Evolutionary conservation across 768 basidiomycete genomes (phyloP).

Genomic region (Suillus hirtellus): DNA sequence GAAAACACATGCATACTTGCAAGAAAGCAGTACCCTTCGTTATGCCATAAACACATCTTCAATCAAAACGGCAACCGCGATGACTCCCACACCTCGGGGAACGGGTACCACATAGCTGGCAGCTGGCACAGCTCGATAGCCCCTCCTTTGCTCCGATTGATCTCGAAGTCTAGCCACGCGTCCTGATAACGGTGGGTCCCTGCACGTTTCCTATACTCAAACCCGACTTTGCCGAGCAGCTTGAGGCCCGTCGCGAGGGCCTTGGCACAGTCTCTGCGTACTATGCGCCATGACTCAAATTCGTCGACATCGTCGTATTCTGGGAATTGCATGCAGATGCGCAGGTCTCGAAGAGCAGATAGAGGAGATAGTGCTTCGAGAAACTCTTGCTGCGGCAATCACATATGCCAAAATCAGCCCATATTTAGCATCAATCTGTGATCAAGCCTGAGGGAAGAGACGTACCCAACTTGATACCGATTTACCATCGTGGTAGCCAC

Average conservation of each 20-base stretch:
- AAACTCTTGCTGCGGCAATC: conserved; percentile 36
- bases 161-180: conserved; percentile 36
- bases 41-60: background rate
- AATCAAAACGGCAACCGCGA: conserved; percentile 25
- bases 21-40: background rate
- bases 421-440: conserved; percentile 15
- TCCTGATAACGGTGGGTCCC: conserved; percentile 38
- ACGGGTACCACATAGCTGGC: conserved; percentile 34
- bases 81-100: conserved; percentile 37
- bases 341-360: conserved; percentile 28
- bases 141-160: conserved; percentile 17
- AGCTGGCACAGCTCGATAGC: conserved; percentile 22
- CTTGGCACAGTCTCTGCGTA: conserved; percentile 28
- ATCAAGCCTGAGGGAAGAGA: conserved; percentile 22
- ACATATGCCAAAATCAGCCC: conserved; percentile 31
- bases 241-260: conserved; percentile 33
- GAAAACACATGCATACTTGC: conserved; percentile 3
- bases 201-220: conserved; percentile 38
- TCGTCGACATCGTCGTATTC: conserved; percentile 35
- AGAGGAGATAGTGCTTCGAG: conserved; percentile 32
- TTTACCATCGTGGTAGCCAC: conserved; percentile 39
- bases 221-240: conserved; percentile 33
- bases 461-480: conserved; percentile 36
- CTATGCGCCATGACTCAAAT: conserved; percentile 32
- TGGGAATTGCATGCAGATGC: conserved; percentile 39